Evolutionary conservation across 129 eudicot species (phyloP).

Genomic region (Smallanthus sonchifolius): DNA sequence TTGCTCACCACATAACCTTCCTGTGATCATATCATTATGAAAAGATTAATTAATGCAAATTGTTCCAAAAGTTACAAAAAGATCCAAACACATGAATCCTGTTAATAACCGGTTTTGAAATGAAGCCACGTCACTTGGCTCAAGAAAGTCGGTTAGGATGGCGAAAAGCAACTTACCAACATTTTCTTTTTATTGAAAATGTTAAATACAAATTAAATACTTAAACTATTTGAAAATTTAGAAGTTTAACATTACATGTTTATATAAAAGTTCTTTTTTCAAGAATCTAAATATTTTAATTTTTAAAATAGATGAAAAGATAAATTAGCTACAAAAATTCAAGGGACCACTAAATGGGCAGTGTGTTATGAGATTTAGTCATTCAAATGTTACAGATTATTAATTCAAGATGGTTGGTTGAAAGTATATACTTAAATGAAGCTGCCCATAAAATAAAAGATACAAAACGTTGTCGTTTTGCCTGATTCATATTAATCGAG

Average conservation of each 20-base stretch:
- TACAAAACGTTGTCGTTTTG: neutral
- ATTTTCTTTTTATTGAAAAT: neutral
- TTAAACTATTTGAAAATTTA: no score
- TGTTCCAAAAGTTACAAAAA: neutral
- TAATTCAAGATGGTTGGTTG: conserved; percentile 4
- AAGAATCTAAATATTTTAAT: no score
- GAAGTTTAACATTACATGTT: no score
- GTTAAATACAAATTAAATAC: no score
- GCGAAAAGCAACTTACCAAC: neutral
- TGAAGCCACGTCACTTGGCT: neutral
- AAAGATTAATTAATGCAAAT: conserved; percentile 2
- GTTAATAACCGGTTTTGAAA: neutral
- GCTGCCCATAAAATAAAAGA: neutral
- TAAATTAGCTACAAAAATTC: neutral
- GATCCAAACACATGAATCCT: neutral
- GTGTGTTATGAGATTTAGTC: neutral
- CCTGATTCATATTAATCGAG: neutral
- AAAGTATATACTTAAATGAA: conserved; percentile 3
- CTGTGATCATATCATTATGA: conserved; percentile 37
- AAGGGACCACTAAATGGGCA: neutral
- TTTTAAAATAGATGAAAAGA: no score
- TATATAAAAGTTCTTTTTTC: no score
- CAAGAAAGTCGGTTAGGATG: neutral
- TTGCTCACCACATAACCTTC: conserved; percentile 67
- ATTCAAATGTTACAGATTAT: neutral